Evolutionary conservation across 805 yeast species (phyloP), one percentile per base, ranked within the genome.

Genomic region (Candida saitoana): DNA sequence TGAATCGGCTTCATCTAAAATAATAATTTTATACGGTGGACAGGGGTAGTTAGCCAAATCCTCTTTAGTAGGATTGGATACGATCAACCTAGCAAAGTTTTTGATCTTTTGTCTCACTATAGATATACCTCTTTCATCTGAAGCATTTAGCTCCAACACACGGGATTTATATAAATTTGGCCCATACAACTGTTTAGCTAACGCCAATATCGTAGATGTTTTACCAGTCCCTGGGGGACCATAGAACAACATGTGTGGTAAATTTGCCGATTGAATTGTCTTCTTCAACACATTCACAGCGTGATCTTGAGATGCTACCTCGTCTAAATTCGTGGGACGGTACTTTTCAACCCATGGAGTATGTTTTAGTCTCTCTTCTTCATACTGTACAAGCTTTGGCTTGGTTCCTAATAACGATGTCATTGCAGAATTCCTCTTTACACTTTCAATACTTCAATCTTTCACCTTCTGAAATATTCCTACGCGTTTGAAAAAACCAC

Each of bases 181-280:
- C 1, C 75, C 96, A 59, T 80, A 87, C 22, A 87, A 61, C 55
- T 87, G 87, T 50, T 77, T 82, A 2, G 95, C 88, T 50, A 87
- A 67, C 2, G 96, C 96, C 42, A 88, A 66, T 22, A 87, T 83
- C 0, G 96, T 88, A 2, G 96, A 87, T 0, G 96, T 87, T 55
- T 87, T 87, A 48, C 96, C 96, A 0, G 95, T 87, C 15, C 96
- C 96, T 37, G 96, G 96, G 1, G 96, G 96, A 0, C 96, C 96
- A 57, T 87, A 88, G 65, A 87, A 87, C 30, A 87, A 64, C 93
- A 87, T 84, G 60, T 87, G 96, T 3, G 98, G 97, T 42, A 87
- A 66, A 59, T 91, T 93, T 20, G 90, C 84, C 9, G 91, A 77
- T 43, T 79, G 73, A 15, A 93, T 62, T 1, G 96, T 85, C 56